These are phyloP conservation scores for Deinandra increscens DNA, from an alignment of 129 eudicot genomes.

Conservation along the genomic window DNA sequence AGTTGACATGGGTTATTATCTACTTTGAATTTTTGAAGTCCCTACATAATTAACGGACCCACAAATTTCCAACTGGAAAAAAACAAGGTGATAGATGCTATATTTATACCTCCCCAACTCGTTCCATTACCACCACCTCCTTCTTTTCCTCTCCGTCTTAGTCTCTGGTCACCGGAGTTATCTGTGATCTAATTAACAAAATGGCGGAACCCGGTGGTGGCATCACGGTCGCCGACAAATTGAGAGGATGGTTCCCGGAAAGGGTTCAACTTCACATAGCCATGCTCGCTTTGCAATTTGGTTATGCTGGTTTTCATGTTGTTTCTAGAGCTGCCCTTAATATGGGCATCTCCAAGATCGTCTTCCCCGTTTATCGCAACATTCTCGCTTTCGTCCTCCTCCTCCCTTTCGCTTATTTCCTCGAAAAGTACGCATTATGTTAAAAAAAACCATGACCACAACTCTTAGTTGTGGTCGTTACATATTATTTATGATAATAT, in stretches of 20 bases:
- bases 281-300: conserved; percentile 90
- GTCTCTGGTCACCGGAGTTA: conserved; percentile 11
- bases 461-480: no score
- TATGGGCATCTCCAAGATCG: conserved; percentile 98
- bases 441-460: neutral
- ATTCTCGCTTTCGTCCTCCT: conserved; percentile 81
- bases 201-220: conserved; percentile 65
- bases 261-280: conserved; percentile 83
- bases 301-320: conserved; percentile 97
- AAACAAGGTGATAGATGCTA: conserved; percentile 21
- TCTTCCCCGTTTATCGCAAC: conserved; percentile 89
- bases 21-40: conserved; percentile 9
- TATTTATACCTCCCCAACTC: conserved; percentile 52
- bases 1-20: conserved; percentile 15
- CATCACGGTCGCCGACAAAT: conserved; percentile 28
- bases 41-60: conserved; percentile 31
- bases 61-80: conserved; percentile 29
- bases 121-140: conserved; percentile 22
- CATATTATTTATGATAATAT: no score
- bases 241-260: conserved; percentile 78
- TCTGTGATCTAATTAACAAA: neutral
- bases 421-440: conserved; percentile 67
- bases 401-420: conserved; percentile 92
- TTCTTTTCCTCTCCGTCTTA: neutral
- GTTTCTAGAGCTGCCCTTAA: conserved; percentile 98